Base-by-base conservation (phyloP, 352 stramenopile species). In the Pythium folliculosum region DNA sequence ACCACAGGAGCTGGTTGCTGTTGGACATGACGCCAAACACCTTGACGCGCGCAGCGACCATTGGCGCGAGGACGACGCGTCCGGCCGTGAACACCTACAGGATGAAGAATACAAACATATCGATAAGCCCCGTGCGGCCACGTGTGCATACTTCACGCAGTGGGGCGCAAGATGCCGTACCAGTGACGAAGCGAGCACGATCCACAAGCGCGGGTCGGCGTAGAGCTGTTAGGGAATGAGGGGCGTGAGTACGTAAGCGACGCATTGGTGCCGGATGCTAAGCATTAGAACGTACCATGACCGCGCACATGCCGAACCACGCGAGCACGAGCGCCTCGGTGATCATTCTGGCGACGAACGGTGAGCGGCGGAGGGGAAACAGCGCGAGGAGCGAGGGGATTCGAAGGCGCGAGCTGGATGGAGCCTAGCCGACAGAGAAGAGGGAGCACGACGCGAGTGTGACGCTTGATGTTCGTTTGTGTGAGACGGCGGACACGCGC, bases 101-200 rank as follows among this genome's bases (percentile, higher is more conserved):
- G 8, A 6, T n/a, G 40, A 47, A 1, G 14, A n/a, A 40, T 14
- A 5, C 35, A 40, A 40, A 14, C 8, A 7, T 1, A 2, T 40
- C 35, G 8, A 40, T 40, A 7, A 40, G 35, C 35, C 27, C 5
- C 27, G 5, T 2, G 27, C 27, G 27, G 27, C 27, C 27, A 32
- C 27, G 27, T 32, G 27, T 32, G 27, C 3, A 32, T 32, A 2
- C 27, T 2, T 6, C 5, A 32, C 27, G 3, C 27, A 32, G 27
- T 32, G 3, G 5, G 2, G 27, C 27, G 27, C 27, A 32, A 32
- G 27, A 32, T 5, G 3, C 13, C 1, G n/a, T 60, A 91, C 83
- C 62, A 88, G 23, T 5, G 81, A 89, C n/a, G 84, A 92, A 25
- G 66, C 76, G 40, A 81, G 68, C 32, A 92, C 73, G 66, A 88